Evolutionary conservation across 1,139 yeast species (phyloP).

Genomic region (Lizanozyma gosingica): DNA sequence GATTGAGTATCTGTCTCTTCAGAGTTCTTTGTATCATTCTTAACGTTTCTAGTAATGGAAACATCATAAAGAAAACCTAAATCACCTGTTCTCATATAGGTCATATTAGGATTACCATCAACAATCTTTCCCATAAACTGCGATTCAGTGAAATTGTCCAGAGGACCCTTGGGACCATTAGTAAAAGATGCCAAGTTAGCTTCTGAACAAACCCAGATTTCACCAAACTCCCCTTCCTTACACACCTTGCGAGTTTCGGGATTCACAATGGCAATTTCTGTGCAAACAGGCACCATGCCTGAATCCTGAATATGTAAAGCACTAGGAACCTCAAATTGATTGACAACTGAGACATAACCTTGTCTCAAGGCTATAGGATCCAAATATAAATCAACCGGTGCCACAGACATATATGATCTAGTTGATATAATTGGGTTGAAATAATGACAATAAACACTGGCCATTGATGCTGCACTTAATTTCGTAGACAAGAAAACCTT

Average conservation of each 20-base stretch:
- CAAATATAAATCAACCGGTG: constrained; percentile 78
- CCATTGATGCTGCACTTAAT: constrained; percentile 61
- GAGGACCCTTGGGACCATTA: constrained; percentile 44
- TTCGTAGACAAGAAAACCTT: constrained; percentile 57
- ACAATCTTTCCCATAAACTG: constrained; percentile 50
- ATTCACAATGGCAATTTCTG: constrained; percentile 89
- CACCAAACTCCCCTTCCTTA: constrained; percentile 92
- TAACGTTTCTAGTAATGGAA: constrained; percentile 33
- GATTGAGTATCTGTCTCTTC: constrained; percentile 17
- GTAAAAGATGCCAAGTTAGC: constrained; percentile 64
- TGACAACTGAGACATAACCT: constrained; percentile 75
- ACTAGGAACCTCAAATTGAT: constrained; percentile 53
- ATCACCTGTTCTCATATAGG: constrained; percentile 85
- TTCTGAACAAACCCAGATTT: constrained; percentile 92
- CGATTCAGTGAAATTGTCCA: constrained; percentile 24
- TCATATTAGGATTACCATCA: constrained; percentile 54
- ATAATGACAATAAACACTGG: constrained; percentile 68
- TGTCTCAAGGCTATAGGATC: constrained; percentile 86
- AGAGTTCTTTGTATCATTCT: constrained; percentile 36
- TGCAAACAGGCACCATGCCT: constrained; percentile 93
- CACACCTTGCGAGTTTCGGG: constrained; percentile 82
- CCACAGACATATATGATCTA: constrained; percentile 80
- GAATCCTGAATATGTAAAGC: constrained; percentile 83
- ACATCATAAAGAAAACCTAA: constrained; percentile 84
- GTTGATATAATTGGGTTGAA: constrained; percentile 81